A percentile compares a stretch with the other conserved stretches of the same genome.
Conservation (phyloP, 106 monocot genomes). For the Ottelia alismoides region DNA sequence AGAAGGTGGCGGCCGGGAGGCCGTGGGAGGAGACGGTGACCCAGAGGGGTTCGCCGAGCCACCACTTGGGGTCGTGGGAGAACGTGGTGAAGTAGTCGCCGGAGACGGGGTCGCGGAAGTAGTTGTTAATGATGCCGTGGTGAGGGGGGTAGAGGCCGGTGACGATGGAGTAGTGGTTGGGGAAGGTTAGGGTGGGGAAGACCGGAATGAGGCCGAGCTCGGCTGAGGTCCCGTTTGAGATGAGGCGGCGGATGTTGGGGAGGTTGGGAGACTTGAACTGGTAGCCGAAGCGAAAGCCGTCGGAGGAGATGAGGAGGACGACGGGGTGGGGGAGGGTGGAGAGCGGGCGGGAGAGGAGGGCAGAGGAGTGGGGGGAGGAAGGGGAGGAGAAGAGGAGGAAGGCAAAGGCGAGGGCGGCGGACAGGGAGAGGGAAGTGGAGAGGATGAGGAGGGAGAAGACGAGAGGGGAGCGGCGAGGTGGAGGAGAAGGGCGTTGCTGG, state of each 20-base stretch:
- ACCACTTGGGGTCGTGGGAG: conserved; percentile 60
- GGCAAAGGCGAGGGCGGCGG: conserved; percentile 6
- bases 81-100: conserved; percentile 29
- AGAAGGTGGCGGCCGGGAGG: conserved; percentile 40
- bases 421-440: conserved; percentile 10
- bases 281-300: conserved; percentile 86
- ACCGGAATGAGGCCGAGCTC: conserved; percentile 51
- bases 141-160: conserved; percentile 56
- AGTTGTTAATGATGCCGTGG: conserved; percentile 80
- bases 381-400: conserved; percentile 9
- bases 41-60: conserved; percentile 88
- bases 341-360: conserved; percentile 10
- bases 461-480: neutral
- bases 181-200: conserved; percentile 80
- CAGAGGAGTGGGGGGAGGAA: neutral
- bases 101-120: conserved; percentile 38
- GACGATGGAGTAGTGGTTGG: conserved; percentile 87
- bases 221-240: conserved; percentile 48
- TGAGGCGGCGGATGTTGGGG: conserved; percentile 67
- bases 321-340: conserved; percentile 32
- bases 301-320: conserved; percentile 54
- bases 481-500: neutral
- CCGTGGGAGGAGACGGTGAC: conserved; percentile 45
- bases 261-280: conserved; percentile 45
- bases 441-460: conserved; percentile 21